Evolutionary conservation across 169 alveolate genomes (phyloP).

Genomic region (Hammondia hammondi): DNA sequence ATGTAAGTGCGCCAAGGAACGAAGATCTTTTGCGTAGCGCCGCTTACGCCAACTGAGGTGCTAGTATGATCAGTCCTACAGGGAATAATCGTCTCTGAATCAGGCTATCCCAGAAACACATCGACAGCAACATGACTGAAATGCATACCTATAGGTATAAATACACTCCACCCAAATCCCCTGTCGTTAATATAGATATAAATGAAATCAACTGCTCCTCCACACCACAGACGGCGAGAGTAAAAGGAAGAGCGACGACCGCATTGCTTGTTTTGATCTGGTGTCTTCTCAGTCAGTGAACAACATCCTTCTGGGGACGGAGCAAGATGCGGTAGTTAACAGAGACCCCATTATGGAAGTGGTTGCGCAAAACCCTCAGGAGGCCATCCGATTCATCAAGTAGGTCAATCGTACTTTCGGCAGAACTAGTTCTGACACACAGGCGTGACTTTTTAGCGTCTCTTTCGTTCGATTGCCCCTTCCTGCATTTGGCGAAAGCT

Average conservation of each 20-base stretch:
- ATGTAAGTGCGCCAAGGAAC: neutral
- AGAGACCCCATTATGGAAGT: constrained; percentile 68
- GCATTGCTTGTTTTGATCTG: neutral
- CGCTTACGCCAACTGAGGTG: neutral
- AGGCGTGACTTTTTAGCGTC: no score
- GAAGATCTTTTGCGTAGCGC: neutral
- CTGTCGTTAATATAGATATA: no score
- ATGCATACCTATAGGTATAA: neutral
- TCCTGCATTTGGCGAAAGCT: no score
- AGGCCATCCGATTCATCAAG: constrained; percentile 55
- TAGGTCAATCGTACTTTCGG: neutral
- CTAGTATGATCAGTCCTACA: neutral
- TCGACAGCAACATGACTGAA: neutral
- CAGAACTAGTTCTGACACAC: no score
- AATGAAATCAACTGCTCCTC: neutral
- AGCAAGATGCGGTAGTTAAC: neutral
- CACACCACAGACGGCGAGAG: neutral
- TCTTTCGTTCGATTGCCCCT: no score
- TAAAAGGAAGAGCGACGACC: neutral
- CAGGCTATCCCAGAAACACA: neutral
- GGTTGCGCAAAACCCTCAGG: constrained; percentile 58
- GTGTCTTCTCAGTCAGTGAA: constrained; percentile 6
- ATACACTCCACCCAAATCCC: neutral
- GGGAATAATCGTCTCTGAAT: neutral
- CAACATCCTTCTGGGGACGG: constrained; percentile 37